phyloP scores from a whole-genome alignment of 495 filamentous ascomycete genomes.

The Entonaema liquescens region DNA sequence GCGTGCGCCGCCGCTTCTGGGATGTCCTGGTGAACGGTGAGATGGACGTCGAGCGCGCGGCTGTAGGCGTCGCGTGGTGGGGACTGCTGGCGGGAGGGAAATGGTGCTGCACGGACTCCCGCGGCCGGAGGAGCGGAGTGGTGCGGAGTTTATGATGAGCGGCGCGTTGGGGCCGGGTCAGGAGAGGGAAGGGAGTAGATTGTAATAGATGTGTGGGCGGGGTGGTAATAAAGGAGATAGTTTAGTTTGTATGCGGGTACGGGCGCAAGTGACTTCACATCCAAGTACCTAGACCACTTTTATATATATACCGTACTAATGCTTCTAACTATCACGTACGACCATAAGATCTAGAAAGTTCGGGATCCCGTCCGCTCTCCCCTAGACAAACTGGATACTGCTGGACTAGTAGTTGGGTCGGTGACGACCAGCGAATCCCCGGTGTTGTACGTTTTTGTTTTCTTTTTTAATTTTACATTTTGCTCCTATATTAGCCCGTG shows the following conservation, averaged over 20 bases:
- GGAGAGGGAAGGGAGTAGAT: slow-evolving; percentile 15
- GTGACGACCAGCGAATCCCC: slow-evolving; percentile 59
- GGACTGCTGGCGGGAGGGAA: slow-evolving; percentile 54
- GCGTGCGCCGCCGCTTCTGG: slow-evolving; percentile 83
- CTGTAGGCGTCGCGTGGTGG: slow-evolving; percentile 91
- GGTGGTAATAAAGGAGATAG: not conserved
- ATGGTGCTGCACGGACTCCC: slow-evolving; percentile 45
- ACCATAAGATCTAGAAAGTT: slow-evolving; percentile 56
- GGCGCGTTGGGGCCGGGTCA: slow-evolving; percentile 48
- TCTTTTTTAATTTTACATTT: too few species aligned
- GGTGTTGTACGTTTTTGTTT: slow-evolving; percentile 61
- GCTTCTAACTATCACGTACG: slow-evolving; percentile 45
- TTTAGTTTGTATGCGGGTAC: too few species aligned
- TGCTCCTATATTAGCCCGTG: too few species aligned
- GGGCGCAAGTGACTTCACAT: too few species aligned
- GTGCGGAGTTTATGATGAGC: slow-evolving; percentile 53
- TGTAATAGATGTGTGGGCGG: slow-evolving; percentile 30
- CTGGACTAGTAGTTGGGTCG: slow-evolving; percentile 59
- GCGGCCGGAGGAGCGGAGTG: slow-evolving; percentile 3
- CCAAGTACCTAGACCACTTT: too few species aligned
- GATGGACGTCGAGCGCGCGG: slow-evolving; percentile 88
- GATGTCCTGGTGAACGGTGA: slow-evolving; percentile 83
- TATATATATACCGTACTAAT: too few species aligned
- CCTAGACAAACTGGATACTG: slow-evolving; percentile 52
- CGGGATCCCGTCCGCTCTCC: slow-evolving; percentile 63